Base-by-base conservation (phyloP, 495 filamentous ascomycete species). In the Podospora fimiseda region DNA sequence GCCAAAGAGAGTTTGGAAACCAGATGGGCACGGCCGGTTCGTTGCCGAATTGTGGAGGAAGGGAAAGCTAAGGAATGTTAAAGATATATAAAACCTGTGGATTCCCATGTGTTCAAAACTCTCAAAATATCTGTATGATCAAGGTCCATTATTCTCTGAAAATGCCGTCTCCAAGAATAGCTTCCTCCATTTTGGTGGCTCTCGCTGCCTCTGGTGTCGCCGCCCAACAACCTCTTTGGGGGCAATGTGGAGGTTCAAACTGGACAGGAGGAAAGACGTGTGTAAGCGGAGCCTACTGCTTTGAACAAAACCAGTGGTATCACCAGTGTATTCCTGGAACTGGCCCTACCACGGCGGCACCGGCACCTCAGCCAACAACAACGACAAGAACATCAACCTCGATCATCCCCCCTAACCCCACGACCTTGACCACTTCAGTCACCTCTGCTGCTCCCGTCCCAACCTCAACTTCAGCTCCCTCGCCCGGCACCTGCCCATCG, bases 211-310 rank as follows among this genome's bases (percentile, higher is more conserved):
- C 53, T 38, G 50, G 48, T 24, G 60, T 37, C 37, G 51, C 38
- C 16, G 52, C 55, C 9, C 52, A 51, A 9, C 57, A 63, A 39
- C 47, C 16, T 2, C 48, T 65, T 15, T 71, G 58, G 56, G 65
- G 61, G 3, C 75, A 79, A 45, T 79, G 76, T 39, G 75, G 76
- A 27, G 76, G 75, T 4, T 57, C 1, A 18, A 44, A 52, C 42
- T 78, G 74, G 74, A 65, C 52, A 27, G 74, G 74, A 3, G 48
- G 65, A 3, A 76, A 65, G 1, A 59, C 52, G 7, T 79, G 75
- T 33, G 64, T 59, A 0, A 45, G 67, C 2, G 61, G 68, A 6
- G 63, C 71, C 0, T 63, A 65, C 37, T 79, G 75, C 63, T 56
- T 52, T 36, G 57, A 63, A 2, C 56, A 62, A 30, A 77, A 74